Evolutionary conservation across 768 basidiomycete genomes (phyloP), one percentile per base, ranked within the genome.

Genomic region (Termitomyces sp.): DNA sequence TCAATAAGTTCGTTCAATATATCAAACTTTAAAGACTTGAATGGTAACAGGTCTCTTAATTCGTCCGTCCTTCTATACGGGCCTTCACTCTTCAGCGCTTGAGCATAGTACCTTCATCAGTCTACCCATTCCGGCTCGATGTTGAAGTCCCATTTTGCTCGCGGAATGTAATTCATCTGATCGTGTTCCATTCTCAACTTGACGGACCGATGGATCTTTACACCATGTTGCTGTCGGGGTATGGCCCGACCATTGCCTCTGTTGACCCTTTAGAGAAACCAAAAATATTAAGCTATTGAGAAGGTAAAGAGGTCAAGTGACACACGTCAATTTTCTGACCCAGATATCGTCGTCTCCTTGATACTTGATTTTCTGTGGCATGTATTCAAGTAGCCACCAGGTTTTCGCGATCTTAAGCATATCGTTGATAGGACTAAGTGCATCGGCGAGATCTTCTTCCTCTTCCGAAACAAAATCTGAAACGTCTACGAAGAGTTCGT

Each of bases 301-400:
- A 49, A 53, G 43, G 5, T 42, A 31, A 3, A 17, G 20, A 12
- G 31, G 29, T 34, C 25, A 48, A 58, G 32, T 17, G 10, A 74
- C 79, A 17, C 56, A 80, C 79, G 73, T 72, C 15, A 77, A 50
- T 46, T 75, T 72, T 54, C 67, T 67, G 10, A 71, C 66, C 79
- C 78, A 81, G 1, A 70, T 66, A 64, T 79, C 75, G 55, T 79
- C 75, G 49, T 75, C 73, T 31, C 71, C 72, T 62, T 81, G 79
- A 64, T 69, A 78, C 17, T 73, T 68, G n/a, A 76, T 70, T 59
- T 73, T 73, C 62, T 76, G 73, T 0, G 81, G 81, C 3, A 81
- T 53, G 42, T 77, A 57, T 70, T 92, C 89, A 36, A 92, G 72
- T 25, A 85, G 64, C 89, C 90, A 91, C 90, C 89, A 91, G 0